Evolutionary conservation across 805 yeast species (phyloP), one percentile per base, ranked within the genome.

Genomic region (Candida mattraensis): DNA sequence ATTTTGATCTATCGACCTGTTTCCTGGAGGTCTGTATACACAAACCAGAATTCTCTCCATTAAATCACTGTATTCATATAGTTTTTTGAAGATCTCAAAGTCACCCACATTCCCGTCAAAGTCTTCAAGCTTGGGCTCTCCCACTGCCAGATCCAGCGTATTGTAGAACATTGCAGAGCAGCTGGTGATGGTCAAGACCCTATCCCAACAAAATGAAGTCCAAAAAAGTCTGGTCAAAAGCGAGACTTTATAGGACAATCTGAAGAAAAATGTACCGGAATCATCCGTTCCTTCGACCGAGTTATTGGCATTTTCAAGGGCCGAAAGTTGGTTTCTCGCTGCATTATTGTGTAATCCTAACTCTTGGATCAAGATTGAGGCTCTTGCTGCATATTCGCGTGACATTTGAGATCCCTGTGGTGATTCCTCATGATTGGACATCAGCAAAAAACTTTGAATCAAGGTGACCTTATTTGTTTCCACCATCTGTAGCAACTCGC

Each of bases 351-450:
- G 60, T 7, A 59, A 39, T 2, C 56, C 61, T 7, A 59, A 34
- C 25, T 58, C 64, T 16, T 43, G 54, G 19, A 58, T 48, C 26
- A 58, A 31, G 18, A 40, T 44, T 4, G 55, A 45, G 1, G 62
- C 63, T 25, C 47, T 51, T 5, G 51, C 30, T n/a, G 54, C 28
- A 18, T 50, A 51, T 22, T 47, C 51, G 23, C 58, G 43, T 4
- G 62, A 45, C 4, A 40, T 24, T 13, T 48, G 48, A 1, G 63
- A 42, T 2, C 64, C 64, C 19, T 52, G 41, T 3, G 58, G 51
- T 3, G 58, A 51, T 28, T 59, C 64, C 35, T 59, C 64, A 22
- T 59, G 58, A 8, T 48, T 40, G 35, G 58, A 51, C 23, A 58
- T 31, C 20, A 59, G 35, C 8, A 56, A 28, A 25, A 39, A 56